These are phyloP conservation scores for Pseudoturritis turrita DNA, from an alignment of 345 rosid genomes.

Conservation along the genomic window DNA sequence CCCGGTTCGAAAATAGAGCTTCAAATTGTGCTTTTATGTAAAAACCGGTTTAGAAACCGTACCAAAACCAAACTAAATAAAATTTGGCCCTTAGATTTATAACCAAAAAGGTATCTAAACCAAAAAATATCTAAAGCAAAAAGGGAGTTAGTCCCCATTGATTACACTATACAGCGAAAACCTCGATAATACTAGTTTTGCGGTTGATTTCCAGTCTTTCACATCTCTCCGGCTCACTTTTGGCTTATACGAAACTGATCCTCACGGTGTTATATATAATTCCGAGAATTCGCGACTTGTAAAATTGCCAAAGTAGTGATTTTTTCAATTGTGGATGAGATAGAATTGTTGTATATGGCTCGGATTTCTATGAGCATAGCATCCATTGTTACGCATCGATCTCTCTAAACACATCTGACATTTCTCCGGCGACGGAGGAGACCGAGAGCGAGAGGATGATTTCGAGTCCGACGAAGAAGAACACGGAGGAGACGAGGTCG, in stretches of 20 bases:
- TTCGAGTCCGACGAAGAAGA: slow-evolving; percentile 34
- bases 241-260: slow-evolving; percentile 17
- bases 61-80: too few species aligned
- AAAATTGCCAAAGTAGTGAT: slow-evolving; percentile 25
- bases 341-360: slow-evolving; percentile 34
- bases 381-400: slow-evolving; percentile 37
- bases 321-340: slow-evolving; percentile 49
- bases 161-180: too few species aligned
- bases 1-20: too few species aligned
- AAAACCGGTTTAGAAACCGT: too few species aligned
- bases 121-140: too few species aligned
- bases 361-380: slow-evolving; percentile 45
- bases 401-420: slow-evolving; percentile 31
- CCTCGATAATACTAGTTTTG: too few species aligned
- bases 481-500: neutral
- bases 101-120: too few species aligned
- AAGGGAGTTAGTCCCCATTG: too few species aligned
- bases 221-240: neutral
- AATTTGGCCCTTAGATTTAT: too few species aligned
- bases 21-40: too few species aligned
- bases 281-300: neutral
- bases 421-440: slow-evolving; percentile 12
- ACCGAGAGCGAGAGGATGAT: slow-evolving; percentile 31
- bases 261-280: neutral
- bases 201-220: too few species aligned